phyloP scores from a whole-genome alignment of 2,329 filamentous ascomycete species.

The Kalmusia sp. region DNA sequence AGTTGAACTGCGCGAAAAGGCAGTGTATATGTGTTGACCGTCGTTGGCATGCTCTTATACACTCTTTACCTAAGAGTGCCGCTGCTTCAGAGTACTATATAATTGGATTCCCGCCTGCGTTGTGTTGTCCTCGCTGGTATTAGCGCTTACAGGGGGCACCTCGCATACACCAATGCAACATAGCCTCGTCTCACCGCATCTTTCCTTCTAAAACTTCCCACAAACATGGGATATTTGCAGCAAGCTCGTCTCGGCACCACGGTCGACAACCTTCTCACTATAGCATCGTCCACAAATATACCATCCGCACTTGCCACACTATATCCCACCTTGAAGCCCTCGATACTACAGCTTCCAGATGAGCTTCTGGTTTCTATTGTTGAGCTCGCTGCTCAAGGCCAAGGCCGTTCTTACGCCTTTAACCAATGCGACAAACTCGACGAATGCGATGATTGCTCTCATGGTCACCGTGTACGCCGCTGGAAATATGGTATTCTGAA shows the following conservation, averaged over 20 bases:
- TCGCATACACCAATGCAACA: background rate
- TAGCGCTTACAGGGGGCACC: background rate
- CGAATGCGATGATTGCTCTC: background rate
- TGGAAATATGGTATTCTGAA: background rate
- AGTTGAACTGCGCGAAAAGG: too few relatives aligned
- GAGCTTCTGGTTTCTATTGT: conserved; percentile 10
- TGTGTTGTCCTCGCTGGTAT: too few relatives aligned
- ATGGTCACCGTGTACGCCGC: background rate
- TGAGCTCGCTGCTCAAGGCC: background rate
- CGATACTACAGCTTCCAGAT: conserved; percentile 8
- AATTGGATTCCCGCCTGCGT: too few relatives aligned
- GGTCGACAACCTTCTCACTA: background rate
- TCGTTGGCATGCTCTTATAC: too few relatives aligned
- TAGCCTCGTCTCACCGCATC: background rate
- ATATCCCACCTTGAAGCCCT: background rate
- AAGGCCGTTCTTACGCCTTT: background rate
- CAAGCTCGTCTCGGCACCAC: background rate
- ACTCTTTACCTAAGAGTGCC: too few relatives aligned
- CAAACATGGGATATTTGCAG: background rate
- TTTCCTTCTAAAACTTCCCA: background rate
- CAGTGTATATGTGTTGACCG: too few relatives aligned
- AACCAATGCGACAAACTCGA: background rate
- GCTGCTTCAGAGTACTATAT: too few relatives aligned
- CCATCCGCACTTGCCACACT: background rate
- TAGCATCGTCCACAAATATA: too few relatives aligned